Conservation (phyloP, 2,329 filamentous ascomycete species). For the Periconia sp. region DNA sequence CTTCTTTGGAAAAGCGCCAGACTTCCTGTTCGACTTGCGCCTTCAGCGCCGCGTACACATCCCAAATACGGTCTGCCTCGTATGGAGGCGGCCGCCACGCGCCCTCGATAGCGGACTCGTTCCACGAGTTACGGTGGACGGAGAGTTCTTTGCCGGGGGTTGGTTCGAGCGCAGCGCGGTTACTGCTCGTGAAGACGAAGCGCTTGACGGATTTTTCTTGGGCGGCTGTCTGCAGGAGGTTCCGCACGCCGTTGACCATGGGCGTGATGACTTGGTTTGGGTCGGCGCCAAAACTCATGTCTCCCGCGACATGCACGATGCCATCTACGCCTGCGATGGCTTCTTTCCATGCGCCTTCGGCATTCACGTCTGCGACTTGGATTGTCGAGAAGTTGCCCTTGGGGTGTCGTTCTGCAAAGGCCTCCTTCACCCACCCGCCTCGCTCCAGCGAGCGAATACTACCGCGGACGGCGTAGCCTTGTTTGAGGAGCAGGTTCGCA, state of each 20-base stretch:
- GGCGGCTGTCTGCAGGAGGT: conserved; percentile 38
- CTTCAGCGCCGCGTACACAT: conserved; percentile 49
- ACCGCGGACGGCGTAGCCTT: conserved; percentile 43
- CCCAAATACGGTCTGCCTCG: conserved; percentile 27
- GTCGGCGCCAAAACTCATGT: conserved; percentile 41
- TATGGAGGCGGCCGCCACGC: conserved; percentile 22
- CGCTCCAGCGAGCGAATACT: conserved; percentile 41
- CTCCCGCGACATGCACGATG: conserved; percentile 45
- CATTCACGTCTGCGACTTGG: conserved; percentile 26
- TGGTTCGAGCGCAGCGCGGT: not conserved
- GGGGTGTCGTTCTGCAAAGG: not conserved
- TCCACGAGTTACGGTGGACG: conserved; percentile 38
- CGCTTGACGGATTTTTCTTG: not conserved
- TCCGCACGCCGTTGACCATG: conserved; percentile 35
- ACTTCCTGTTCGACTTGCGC: conserved; percentile 46
- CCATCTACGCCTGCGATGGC: conserved; percentile 42
- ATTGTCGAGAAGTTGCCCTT: not conserved
- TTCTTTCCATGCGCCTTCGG: conserved; percentile 41
- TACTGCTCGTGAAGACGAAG: not conserved
- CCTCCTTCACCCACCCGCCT: not conserved
- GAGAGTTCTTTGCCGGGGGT: conserved; percentile 42
- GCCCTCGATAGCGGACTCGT: conserved; percentile 26
- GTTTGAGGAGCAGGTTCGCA: conserved; percentile 42
- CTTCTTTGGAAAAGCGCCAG: conserved; percentile 48
- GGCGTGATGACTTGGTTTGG: conserved; percentile 46